phyloP scores from a whole-genome alignment of 2,329 filamentous ascomycete genomes.

The Penicillium thymicola region DNA sequence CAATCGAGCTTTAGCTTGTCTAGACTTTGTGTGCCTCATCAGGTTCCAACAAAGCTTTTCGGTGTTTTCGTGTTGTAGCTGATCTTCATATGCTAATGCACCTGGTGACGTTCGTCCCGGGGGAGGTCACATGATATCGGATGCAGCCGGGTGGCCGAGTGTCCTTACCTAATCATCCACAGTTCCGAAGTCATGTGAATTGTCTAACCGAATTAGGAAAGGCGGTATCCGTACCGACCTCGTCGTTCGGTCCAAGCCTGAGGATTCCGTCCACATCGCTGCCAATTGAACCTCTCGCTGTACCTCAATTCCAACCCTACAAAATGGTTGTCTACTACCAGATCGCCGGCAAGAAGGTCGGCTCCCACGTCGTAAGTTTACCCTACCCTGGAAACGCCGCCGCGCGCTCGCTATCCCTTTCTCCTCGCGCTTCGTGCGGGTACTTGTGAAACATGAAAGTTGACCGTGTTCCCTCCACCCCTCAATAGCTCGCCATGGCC shows the following conservation, averaged over 20 bases:
- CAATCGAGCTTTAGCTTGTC: background rate
- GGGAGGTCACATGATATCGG: slow-evolving; percentile 21
- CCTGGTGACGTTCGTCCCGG: background rate
- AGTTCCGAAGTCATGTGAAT: slow-evolving; percentile 7
- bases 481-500: slow-evolving; percentile 57
- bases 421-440: slow-evolving; percentile 13
- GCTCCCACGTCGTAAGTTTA: slow-evolving; percentile 50
- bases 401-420: slow-evolving; percentile 20
- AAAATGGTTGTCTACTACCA: slow-evolving; percentile 53
- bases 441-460: slow-evolving; percentile 15
- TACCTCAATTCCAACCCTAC: slow-evolving; percentile 25
- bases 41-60: background rate
- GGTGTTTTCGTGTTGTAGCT: background rate
- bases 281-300: slow-evolving; percentile 22
- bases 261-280: slow-evolving; percentile 30
- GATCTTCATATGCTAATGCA: background rate
- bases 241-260: slow-evolving; percentile 26
- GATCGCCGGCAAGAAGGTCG: slow-evolving; percentile 51
- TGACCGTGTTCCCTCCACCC: slow-evolving; percentile 13
- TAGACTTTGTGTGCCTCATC: background rate
- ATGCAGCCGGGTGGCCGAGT: background rate
- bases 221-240: slow-evolving; percentile 21
- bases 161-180: background rate
- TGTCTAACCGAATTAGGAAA: slow-evolving; percentile 21
- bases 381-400: background rate